Evolutionary conservation across 163 green algal species (phyloP).

Genomic region (Chlorella variabilis): DNA sequence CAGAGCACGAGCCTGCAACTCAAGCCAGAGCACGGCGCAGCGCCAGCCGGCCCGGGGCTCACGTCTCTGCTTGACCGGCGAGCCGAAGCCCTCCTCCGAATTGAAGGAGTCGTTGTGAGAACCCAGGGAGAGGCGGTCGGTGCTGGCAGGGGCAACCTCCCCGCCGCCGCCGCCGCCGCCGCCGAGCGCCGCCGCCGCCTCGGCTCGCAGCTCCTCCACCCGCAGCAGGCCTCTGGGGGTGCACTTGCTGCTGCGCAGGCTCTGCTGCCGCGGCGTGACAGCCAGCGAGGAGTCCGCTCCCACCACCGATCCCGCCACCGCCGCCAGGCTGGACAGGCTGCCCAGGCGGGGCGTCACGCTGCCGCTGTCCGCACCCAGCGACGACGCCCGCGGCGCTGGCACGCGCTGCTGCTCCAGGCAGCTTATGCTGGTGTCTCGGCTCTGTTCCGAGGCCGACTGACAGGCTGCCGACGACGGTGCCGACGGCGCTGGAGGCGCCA

Average conservation of each 20-base stretch:
- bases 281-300: not conserved
- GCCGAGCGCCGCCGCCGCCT: not conserved
- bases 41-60: no score
- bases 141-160: not conserved
- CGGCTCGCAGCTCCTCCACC: constrained; percentile 22
- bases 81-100: constrained; percentile 63
- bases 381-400: not conserved
- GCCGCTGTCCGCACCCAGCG: not conserved
- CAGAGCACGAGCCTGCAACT: no score
- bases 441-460: not conserved
- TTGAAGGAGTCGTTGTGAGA: constrained; percentile 56
- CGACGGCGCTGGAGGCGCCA: no score
- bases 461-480: no score
- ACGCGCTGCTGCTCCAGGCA: no score
- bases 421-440: not conserved
- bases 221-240: not conserved
- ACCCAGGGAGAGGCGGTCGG: not conserved
- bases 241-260: not conserved
- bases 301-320: no score
- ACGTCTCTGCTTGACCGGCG: constrained; percentile 44
- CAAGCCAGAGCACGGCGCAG: no score
- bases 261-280: constrained; percentile 14
- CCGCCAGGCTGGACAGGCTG: constrained; percentile 5
- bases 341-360: constrained; percentile 8
- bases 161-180: not conserved